phyloP scores from a whole-genome alignment of 106 monocot genomes.

The Dendrobium nobile region DNA sequence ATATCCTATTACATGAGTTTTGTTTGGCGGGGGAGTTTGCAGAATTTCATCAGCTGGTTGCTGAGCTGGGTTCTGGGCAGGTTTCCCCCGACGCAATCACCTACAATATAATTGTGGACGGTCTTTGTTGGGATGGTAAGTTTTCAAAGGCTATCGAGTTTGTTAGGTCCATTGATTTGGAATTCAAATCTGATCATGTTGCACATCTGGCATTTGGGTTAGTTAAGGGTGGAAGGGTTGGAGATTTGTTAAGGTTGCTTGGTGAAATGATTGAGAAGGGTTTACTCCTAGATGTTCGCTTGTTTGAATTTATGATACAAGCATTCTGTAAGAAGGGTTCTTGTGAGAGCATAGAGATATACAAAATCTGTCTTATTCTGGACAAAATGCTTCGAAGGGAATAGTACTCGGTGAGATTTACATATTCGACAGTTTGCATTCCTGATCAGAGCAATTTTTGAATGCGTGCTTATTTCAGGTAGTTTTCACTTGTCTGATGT shows the following conservation, averaged over 20 bases:
- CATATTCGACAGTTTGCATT: background rate
- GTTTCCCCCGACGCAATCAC: slow-evolving; percentile 28
- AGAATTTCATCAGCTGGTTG: slow-evolving; percentile 27
- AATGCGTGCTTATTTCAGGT: too few species aligned
- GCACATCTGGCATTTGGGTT: slow-evolving; percentile 33
- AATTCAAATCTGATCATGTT: slow-evolving; percentile 24
- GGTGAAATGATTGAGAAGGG: slow-evolving; percentile 25
- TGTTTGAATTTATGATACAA: slow-evolving; percentile 24
- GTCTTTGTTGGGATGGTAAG: slow-evolving; percentile 40
- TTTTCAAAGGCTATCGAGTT: slow-evolving; percentile 30
- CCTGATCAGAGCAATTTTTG: background rate
- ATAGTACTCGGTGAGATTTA: background rate
- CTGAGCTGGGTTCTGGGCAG: slow-evolving; percentile 18
- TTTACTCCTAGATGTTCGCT: slow-evolving; percentile 12
- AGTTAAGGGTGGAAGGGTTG: slow-evolving; percentile 17
- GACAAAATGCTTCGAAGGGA: slow-evolving; percentile 24
- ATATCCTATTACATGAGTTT: slow-evolving; percentile 40
- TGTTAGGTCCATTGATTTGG: slow-evolving; percentile 19
- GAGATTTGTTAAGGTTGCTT: slow-evolving; percentile 12
- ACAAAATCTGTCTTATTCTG: slow-evolving; percentile 27
- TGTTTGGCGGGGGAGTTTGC: slow-evolving; percentile 14
- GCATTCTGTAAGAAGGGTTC: slow-evolving; percentile 34
- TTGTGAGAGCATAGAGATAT: slow-evolving; percentile 22
- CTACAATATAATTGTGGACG: slow-evolving; percentile 35
- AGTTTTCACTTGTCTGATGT: too few species aligned